Base-by-base conservation (phyloP, 73 alveolate species). In the Paramecium primaurelia region DNA sequence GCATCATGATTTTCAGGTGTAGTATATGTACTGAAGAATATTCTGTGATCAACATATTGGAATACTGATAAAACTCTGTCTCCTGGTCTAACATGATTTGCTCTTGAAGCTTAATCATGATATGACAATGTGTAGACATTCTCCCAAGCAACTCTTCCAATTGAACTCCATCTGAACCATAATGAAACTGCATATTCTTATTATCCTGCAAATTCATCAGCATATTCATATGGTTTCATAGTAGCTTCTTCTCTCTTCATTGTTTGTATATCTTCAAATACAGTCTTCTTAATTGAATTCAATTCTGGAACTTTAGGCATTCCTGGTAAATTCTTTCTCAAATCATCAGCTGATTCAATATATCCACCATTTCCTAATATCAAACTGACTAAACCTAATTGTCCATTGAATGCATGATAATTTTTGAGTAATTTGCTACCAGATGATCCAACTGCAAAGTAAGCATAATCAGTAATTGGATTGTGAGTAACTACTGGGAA, bases 21-120 rank as follows among this genome's bases (percentile, higher is more conserved):
- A 16, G 77, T 44, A 47, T 80, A 80, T 80, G 91, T 32, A 25
- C 91, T 80, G 14, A 80, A 80, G 91, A 80, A 80, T 25, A 42
- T 44, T 80, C 91, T n/a, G 26, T 80, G 91, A 80, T 80, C 91
- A 45, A 51, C 91, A 49, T 80, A 80, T 80, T 80, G 14, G 25
- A 45, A 80, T 51, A 80, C 20, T 6, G 77, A 45, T 7, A 80
- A 25, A 1, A 80, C 91, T 80, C 91, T 80, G 45, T 80, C 91
- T 45, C 91, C 91, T 20, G 77, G 75, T 22, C 28, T 80, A 3
- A 28, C 73, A 80, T 44, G 73, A 80, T 80, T 80, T 6, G 71
- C 71, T 45, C 91, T 80, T 0, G 20, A 8, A 22, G 25, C 18
- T 20, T 59, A 64, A 45, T 80, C 91, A 25, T 80, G 9, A 80